Evolutionary conservation across 2,329 filamentous ascomycete species (phyloP).

Genomic region (Xylariomycetidae sp.): DNA sequence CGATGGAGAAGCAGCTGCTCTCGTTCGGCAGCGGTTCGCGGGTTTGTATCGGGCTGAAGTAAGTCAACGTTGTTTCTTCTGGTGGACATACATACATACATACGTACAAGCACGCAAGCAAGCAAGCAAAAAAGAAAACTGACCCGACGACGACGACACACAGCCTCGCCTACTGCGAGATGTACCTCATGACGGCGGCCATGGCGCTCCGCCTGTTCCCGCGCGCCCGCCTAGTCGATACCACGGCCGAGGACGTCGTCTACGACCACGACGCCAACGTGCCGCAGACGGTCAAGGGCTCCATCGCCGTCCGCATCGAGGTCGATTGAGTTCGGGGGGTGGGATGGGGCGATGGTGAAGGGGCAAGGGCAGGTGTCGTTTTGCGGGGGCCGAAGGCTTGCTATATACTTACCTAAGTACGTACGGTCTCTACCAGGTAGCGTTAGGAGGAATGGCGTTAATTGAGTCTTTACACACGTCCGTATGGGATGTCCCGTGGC

Average conservation of each 20-base stretch:
- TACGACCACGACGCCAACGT: slow-evolving; percentile 15
- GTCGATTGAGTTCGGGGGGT: background rate
- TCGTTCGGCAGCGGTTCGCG: slow-evolving; percentile 16
- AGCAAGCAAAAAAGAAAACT: too few relatives aligned
- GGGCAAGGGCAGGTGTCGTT: too few relatives aligned
- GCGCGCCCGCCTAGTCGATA: slow-evolving; percentile 14
- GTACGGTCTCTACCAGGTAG: too few relatives aligned
- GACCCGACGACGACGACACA: too few relatives aligned
- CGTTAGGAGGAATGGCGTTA: too few relatives aligned
- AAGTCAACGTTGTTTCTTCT: slow-evolving; percentile 6
- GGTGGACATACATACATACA: too few relatives aligned
- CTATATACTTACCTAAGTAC: too few relatives aligned
- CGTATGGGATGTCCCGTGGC: too few relatives aligned
- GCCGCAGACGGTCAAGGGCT: slow-evolving; percentile 2
- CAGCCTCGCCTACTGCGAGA: slow-evolving; percentile 25
- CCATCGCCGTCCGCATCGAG: background rate
- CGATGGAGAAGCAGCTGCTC: slow-evolving; percentile 13
- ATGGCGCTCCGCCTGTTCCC: slow-evolving; percentile 21
- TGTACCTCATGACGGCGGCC: slow-evolving; percentile 22
- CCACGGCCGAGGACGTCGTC: slow-evolving; percentile 14
- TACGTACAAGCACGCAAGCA: too few relatives aligned
- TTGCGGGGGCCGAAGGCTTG: too few relatives aligned
- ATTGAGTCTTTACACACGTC: too few relatives aligned
- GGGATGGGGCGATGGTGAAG: too few relatives aligned
- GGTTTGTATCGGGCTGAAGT: slow-evolving; percentile 16